Evolutionary conservation across 139 green algal genomes (phyloP), one percentile per base, ranked within the genome.

Genomic region (Chlamydomonas applanata): DNA sequence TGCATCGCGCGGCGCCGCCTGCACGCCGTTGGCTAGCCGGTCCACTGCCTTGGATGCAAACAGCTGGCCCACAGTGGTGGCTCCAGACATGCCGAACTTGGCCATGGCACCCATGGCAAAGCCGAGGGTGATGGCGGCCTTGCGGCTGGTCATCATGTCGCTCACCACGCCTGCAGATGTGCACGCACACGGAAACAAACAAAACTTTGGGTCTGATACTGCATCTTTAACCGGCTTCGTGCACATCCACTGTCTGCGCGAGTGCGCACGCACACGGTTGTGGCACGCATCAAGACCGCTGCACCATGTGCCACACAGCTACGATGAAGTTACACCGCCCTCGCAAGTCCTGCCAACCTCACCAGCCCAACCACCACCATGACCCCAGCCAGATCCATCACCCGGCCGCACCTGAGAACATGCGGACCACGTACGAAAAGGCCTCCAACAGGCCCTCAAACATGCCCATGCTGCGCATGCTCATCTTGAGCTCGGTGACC

Each of bases 381-480:
- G 16, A 20, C 14, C 24, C 56, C 56, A 63, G 20, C 13, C 56
- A n/a, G n/a, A 33, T 13, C 56, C 19, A 46, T 13, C 32, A 24
- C 20, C 13, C 67, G 30, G 13, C 9, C 71, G 4, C 67, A 77
- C 79, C 79, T 65, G 73, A 82, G 78, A 86, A 85, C 85, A 90
- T 90, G 69, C 85, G 85, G 44, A 90, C 82, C 5, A 88, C 72
- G 76, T 90, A 90, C 29, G 78, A 86, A 24, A 90, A 87, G 14
- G 85, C 85, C 82, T 90, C 85, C 59, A 90, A 53, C 34, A 88
- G 52, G 14, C 85, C 85, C 76, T 90, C 85, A 77, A 90, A 90
- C 78, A 88, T 83, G 66, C 85, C 85, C 80, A 90, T 86, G 45
- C 69, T 83, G 1, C 66, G 44, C 82, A 90, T 88, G 2, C 62